A percentile compares a stretch with the other conserved stretches of the same genome.
phyloP scores from a whole-genome alignment of 192 early-diverging fungal genomes.

The Coemansia sp. region DNA sequence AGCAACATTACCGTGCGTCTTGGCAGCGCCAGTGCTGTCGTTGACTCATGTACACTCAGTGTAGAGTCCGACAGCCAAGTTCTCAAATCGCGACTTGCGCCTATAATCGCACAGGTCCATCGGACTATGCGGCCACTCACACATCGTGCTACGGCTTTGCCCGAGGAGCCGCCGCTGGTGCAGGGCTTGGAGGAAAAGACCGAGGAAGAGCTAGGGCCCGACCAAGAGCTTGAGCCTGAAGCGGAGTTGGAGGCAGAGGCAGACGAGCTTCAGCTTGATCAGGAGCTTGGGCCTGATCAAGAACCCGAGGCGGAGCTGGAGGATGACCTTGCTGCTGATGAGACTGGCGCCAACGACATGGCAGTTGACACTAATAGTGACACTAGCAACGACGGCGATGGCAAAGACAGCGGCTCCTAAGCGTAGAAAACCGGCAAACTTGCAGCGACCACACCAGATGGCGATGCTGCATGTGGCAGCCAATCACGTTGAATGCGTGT shows the following conservation, averaged over 20 bases:
- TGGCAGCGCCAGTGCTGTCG: constrained; percentile 15
- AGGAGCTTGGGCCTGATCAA: constrained; percentile 1
- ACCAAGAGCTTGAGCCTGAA: constrained; percentile 8
- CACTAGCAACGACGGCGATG: neutral
- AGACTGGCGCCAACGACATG: constrained; percentile 8
- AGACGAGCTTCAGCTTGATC: constrained; percentile 8
- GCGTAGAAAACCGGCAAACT: neutral
- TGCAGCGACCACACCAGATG: too few species aligned
- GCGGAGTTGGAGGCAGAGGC: constrained; percentile 5
- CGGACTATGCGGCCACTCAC: constrained; percentile 41
- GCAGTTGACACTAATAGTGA: neutral
- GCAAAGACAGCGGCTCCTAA: neutral
- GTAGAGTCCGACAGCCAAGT: constrained; percentile 33
- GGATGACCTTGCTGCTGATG: neutral
- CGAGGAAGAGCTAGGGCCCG: neutral
- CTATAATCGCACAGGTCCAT: constrained; percentile 34
- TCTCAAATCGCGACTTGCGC: constrained; percentile 31
- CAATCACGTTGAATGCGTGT: neutral
- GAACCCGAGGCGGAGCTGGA: constrained; percentile 9
- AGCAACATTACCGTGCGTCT: constrained; percentile 26
- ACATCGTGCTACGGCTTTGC: constrained; percentile 28
- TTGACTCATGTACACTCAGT: constrained; percentile 29
- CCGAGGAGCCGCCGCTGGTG: constrained; percentile 10
- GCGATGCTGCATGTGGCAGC: neutral
- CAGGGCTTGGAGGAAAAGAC: constrained; percentile 2